A percentile compares a stretch with the other conserved stretches of the same genome.
Conservation (phyloP, 164 flowering plant genomes). For the Platanus orientalis region DNA sequence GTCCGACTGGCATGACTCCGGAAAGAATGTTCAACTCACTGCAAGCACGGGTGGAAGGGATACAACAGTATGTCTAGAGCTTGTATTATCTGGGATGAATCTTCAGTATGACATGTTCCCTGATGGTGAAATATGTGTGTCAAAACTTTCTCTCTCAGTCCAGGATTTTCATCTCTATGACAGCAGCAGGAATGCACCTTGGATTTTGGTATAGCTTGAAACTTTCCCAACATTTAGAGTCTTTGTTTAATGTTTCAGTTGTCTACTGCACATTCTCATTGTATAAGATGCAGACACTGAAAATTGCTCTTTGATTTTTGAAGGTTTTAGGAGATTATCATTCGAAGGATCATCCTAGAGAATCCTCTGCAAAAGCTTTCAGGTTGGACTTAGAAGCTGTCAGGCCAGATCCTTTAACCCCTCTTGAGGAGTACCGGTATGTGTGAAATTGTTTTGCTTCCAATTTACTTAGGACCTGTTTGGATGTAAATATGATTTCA, state of each 20-base stretch:
- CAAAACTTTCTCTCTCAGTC: constrained; percentile 61
- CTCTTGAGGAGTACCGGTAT: constrained; percentile 93
- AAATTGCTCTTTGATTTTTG: constrained; percentile 15
- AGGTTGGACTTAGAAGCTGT: constrained; percentile 79
- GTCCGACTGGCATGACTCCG: constrained; percentile 12
- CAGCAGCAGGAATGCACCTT: constrained; percentile 74
- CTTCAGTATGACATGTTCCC: constrained; percentile 63
- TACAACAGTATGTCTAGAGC: constrained; percentile 55
- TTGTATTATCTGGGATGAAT: constrained; percentile 50
- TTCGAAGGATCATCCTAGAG: constrained; percentile 81
- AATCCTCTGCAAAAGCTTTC: constrained; percentile 73
- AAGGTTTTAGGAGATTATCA: constrained; percentile 77
- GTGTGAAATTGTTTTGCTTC: neutral
- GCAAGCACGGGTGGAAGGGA: constrained; percentile 45
- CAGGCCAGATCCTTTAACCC: constrained; percentile 78
- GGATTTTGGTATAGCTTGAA: constrained; percentile 63
- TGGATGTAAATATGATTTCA: no score
- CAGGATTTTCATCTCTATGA: constrained; percentile 74
- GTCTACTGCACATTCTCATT: neutral
- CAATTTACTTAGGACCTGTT: neutral
- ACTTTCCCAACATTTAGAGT: neutral
- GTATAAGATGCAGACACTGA: neutral
- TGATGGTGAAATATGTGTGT: constrained; percentile 56
- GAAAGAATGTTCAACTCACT: constrained; percentile 18
- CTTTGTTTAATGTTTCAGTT: neutral